Percentiles rank a stretch among this genome's conserved stretches.
Evolutionary conservation across 2,329 filamentous ascomycete genomes (phyloP).

Genomic region (Shiraia bambusicola): DNA sequence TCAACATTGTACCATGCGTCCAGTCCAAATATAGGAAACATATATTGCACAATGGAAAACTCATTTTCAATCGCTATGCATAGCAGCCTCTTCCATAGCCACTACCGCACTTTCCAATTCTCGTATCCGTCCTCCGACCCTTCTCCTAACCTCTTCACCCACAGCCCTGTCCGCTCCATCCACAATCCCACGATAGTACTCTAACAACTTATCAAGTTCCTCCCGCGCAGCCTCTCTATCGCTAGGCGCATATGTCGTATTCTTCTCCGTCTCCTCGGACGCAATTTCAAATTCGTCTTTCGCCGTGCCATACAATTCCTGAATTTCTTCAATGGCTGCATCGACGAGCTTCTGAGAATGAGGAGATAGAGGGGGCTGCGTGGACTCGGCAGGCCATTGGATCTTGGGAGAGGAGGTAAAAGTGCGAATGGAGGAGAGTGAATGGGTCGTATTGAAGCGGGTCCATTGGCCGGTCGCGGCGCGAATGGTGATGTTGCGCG

Average conservation of each 20-base stretch:
- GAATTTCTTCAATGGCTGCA: slow-evolving; percentile 37
- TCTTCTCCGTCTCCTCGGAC: slow-evolving; percentile 55
- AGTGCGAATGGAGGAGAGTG: slow-evolving; percentile 35
- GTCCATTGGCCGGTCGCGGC: slow-evolving; percentile 34
- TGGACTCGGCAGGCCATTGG: slow-evolving; percentile 7
- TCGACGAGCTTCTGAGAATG: slow-evolving; percentile 30
- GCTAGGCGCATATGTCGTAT: slow-evolving; percentile 57
- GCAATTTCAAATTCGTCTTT: slow-evolving; percentile 54
- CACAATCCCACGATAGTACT: slow-evolving; percentile 49
- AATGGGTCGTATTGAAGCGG: slow-evolving; percentile 34
- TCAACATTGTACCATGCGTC: too few species aligned
- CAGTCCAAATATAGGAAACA: too few species aligned
- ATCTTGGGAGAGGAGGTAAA: slow-evolving; percentile 22
- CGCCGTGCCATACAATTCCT: slow-evolving; percentile 43
- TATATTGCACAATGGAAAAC: background rate
- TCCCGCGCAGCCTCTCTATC: slow-evolving; percentile 56
- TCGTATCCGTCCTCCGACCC: slow-evolving; percentile 54
- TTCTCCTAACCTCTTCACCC: slow-evolving; percentile 53
- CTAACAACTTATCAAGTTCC: slow-evolving; percentile 53
- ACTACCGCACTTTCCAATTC: slow-evolving; percentile 56
- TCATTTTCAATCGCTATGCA: slow-evolving; percentile 48
- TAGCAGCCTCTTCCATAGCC: slow-evolving; percentile 54
- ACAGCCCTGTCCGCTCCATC: slow-evolving; percentile 45
- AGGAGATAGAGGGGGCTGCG: slow-evolving; percentile 14
- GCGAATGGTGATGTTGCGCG: slow-evolving; percentile 27